phyloP scores from a whole-genome alignment of 1,284 basidiomycete species.

The Phlebopus sp. region DNA sequence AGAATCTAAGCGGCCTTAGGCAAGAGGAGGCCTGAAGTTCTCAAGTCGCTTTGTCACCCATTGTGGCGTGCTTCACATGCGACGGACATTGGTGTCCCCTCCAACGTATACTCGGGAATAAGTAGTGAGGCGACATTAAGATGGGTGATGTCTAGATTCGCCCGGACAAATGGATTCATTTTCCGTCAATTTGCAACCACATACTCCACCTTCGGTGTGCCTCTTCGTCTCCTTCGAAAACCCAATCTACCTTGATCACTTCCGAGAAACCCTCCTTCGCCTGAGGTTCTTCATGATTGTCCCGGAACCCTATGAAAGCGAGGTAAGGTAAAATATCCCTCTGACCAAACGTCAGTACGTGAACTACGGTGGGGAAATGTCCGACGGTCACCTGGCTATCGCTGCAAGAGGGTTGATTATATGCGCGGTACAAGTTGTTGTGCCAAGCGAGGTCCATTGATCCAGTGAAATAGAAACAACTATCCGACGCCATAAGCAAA shows the following conservation, averaged over 20 bases:
- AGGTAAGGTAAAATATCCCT: conserved; percentile 63
- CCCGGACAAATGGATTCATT: conserved; percentile 26
- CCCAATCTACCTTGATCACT: conserved; percentile 75
- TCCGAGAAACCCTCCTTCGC: conserved; percentile 73
- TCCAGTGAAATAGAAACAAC: conserved; percentile 73
- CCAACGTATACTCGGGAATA: not conserved
- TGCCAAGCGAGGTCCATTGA: conserved; percentile 81
- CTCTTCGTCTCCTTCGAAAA: conserved; percentile 72
- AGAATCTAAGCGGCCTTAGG: conserved; percentile 53
- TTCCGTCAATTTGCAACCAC: conserved; percentile 73
- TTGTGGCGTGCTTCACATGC: not conserved
- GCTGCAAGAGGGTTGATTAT: conserved; percentile 48
- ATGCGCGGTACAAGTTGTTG: conserved; percentile 85
- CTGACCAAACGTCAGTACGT: conserved; percentile 28
- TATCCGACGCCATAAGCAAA: conserved; percentile 26
- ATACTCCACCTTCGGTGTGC: conserved; percentile 72
- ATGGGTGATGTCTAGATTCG: too few relatives aligned
- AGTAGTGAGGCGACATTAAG: too few relatives aligned
- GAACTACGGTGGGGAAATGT: not conserved
- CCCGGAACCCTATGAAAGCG: conserved; percentile 61
- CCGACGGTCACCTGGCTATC: conserved; percentile 35
- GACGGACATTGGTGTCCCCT: not conserved
- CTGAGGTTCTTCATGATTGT: conserved; percentile 65
- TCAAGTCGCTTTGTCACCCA: not conserved
- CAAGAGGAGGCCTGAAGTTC: conserved; percentile 42